These are phyloP conservation scores for Brassica carinata DNA, from an alignment of 345 rosid genomes.

Conservation along the genomic window DNA sequence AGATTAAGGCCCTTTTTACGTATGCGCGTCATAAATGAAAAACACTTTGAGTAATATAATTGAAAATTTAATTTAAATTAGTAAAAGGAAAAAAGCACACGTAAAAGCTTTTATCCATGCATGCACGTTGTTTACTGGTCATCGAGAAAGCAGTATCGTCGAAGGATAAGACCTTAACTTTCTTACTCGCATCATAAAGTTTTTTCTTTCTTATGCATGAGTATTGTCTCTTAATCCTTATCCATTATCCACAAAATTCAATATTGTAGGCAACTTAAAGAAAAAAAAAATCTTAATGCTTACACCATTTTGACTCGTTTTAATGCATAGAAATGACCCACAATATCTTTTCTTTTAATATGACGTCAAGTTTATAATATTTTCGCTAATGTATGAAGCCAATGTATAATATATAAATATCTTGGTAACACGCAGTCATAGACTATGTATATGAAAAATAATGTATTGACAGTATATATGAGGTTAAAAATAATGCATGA, in stretches of 20 bases:
- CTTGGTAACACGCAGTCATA: constrained; percentile 6
- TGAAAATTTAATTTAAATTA: neutral
- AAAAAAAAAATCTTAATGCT: constrained; percentile 1
- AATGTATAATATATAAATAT: constrained; percentile 8
- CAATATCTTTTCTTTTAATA: constrained; percentile 14
- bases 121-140: constrained; percentile 39
- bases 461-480: neutral
- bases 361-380: constrained; percentile 9
- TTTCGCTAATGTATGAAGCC: neutral
- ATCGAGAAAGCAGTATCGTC: constrained; percentile 27
- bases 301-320: constrained; percentile 33
- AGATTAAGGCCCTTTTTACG: constrained; percentile 38
- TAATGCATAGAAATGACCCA: constrained; percentile 23
- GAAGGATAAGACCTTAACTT: constrained; percentile 41
- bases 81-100: constrained; percentile 29
- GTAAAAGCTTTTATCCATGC: constrained; percentile 43
- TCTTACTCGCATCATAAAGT: constrained; percentile 13
- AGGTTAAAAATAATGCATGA: neutral
- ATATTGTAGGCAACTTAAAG: constrained; percentile 32
- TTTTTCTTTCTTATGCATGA: constrained; percentile 8
- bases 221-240: constrained; percentile 33
- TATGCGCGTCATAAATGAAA: constrained; percentile 41
- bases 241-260: constrained; percentile 34
- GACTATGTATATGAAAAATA: neutral
- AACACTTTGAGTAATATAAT: constrained; percentile 29